A percentile compares a stretch with the other conserved stretches of the same genome.
Evolutionary conservation across 192 early-diverging fungal genomes (phyloP).

Genomic region (Entrophospora sp.): DNA sequence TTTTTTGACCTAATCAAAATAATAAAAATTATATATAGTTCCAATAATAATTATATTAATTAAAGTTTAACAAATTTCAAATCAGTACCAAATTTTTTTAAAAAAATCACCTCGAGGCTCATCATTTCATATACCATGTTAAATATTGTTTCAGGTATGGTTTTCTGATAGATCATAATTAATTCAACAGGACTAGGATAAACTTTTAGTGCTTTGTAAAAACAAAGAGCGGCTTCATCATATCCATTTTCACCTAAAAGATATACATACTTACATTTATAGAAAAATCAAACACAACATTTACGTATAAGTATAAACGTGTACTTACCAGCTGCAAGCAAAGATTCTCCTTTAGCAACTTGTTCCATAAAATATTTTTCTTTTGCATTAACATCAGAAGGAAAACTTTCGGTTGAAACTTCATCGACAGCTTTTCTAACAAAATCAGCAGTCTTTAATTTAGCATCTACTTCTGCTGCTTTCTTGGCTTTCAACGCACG

Average conservation of each 20-base stretch:
- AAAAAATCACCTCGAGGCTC: slow-evolving; percentile 60
- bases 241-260: slow-evolving; percentile 48
- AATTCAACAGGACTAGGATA: slow-evolving; percentile 92
- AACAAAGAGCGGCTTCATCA: slow-evolving; percentile 69
- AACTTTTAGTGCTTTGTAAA: slow-evolving; percentile 88
- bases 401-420: slow-evolving; percentile 61
- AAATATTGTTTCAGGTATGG: slow-evolving; percentile 79
- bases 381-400: slow-evolving; percentile 65
- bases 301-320: neutral
- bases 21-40: slow-evolving; percentile 10
- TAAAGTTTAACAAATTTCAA: neutral
- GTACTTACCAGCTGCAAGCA: slow-evolving; percentile 61
- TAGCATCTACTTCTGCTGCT: slow-evolving; percentile 42
- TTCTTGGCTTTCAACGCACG: neutral
- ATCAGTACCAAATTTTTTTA: neutral
- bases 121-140: slow-evolving; percentile 84
- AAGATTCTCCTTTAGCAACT: slow-evolving; percentile 74
- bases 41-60: neutral
- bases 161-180: slow-evolving; percentile 92
- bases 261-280: slow-evolving; percentile 9
- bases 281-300: neutral
- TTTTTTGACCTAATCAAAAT: slow-evolving; percentile 42
- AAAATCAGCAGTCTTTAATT: slow-evolving; percentile 38
- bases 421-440: slow-evolving; percentile 53
- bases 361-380: slow-evolving; percentile 86